Conservation (phyloP, 176 grass and related monocot genomes). For the Carex parvula region DNA sequence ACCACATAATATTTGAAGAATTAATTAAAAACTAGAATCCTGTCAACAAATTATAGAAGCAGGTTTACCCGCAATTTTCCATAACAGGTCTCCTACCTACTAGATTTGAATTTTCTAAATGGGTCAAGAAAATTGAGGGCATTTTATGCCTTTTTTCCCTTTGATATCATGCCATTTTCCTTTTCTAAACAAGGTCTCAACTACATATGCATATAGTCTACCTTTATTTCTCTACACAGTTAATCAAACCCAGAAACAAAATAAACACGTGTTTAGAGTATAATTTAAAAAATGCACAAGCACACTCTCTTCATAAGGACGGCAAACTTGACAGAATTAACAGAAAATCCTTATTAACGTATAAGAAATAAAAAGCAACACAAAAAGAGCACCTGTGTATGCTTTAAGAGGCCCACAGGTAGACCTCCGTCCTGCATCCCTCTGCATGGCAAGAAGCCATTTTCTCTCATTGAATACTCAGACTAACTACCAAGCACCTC, state of each 20-base stretch:
- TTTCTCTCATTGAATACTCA: constrained; percentile 88
- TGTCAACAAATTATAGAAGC: neutral
- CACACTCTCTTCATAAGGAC: neutral
- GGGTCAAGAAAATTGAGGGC: neutral
- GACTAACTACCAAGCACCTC: constrained; percentile 56
- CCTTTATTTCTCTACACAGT: neutral
- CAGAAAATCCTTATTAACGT: neutral
- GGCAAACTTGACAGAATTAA: neutral
- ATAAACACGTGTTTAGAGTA: neutral
- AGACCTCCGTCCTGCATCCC: constrained; percentile 77
- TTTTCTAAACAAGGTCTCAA: neutral
- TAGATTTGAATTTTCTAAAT: neutral
- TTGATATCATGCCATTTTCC: neutral
- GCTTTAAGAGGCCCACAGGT: constrained; percentile 89
- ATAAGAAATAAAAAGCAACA: neutral
- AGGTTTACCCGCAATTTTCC: neutral
- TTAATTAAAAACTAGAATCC: neutral
- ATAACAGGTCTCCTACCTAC: neutral
- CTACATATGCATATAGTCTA: neutral
- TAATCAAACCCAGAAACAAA: neutral
- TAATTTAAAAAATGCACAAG: neutral
- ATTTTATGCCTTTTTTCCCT: neutral
- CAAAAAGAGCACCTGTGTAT: constrained; percentile 54
- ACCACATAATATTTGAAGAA: neutral
- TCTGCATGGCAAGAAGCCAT: constrained; percentile 66